phyloP scores from a whole-genome alignment of 148 eudicot genomes.

The Dianthus caryophyllus region DNA sequence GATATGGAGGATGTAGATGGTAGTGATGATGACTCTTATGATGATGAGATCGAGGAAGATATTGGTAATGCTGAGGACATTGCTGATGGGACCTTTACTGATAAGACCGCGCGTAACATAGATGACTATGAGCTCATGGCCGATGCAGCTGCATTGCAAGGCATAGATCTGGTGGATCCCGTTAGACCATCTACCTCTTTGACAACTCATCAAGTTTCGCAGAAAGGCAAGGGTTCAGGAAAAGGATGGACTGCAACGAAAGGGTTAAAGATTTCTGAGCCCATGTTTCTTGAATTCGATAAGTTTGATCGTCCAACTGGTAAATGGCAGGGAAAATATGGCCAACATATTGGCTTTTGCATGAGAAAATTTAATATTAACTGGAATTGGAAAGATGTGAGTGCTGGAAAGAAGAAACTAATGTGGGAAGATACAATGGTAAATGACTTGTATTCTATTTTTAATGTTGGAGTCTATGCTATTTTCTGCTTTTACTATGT shows the following conservation, averaged over 20 bases:
- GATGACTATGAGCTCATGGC: background rate
- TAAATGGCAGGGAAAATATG: background rate
- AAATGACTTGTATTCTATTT: background rate
- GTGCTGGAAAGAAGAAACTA: background rate
- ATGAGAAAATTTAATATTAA: background rate
- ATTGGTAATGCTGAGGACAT: background rate
- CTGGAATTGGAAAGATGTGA: constrained; percentile 7
- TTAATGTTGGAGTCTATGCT: background rate
- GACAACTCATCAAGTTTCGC: background rate
- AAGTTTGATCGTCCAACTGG: background rate
- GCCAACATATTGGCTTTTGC: constrained; percentile 5
- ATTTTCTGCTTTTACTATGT: too few relatives aligned
- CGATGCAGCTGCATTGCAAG: background rate
- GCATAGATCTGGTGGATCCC: background rate
- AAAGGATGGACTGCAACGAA: constrained; percentile 10
- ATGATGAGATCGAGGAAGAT: background rate
- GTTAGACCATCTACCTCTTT: background rate
- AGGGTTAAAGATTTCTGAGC: background rate
- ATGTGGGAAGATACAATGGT: constrained; percentile 14
- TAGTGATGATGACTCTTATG: background rate
- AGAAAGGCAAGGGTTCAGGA: background rate
- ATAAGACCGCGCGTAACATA: background rate
- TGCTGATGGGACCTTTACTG: background rate
- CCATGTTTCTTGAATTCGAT: background rate
- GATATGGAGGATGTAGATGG: background rate